A percentile compares a stretch with the other conserved stretches of the same genome.
Evolutionary conservation across 176 grass and related monocot species (phyloP).

Genomic region (Eleusine indica): DNA sequence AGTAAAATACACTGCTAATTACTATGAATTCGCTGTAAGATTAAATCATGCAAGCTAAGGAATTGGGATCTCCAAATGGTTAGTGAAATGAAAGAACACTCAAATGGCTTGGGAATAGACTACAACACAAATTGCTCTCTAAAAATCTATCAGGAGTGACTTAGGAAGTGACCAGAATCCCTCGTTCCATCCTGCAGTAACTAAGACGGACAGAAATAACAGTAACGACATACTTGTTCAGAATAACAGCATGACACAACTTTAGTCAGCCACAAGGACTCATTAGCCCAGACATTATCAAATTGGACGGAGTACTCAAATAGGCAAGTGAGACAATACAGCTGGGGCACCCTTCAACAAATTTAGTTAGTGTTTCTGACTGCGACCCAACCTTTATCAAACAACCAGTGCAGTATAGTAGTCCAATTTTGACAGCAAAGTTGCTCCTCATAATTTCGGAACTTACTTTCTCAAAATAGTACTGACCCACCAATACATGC

Average conservation of each 20-base stretch:
- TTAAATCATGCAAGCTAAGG: not conserved
- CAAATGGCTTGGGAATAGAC: not conserved
- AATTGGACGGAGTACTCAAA: not conserved
- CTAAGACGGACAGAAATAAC: not conserved
- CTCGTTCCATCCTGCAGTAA: not conserved
- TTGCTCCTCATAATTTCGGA: not conserved
- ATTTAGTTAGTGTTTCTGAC: not conserved
- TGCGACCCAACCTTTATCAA: not conserved
- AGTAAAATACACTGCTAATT: not conserved
- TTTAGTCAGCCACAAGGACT: not conserved
- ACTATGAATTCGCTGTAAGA: not conserved
- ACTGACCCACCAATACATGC: not conserved
- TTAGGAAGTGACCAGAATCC: not conserved
- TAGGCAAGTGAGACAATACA: not conserved
- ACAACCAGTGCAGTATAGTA: not conserved
- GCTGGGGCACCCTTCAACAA: not conserved
- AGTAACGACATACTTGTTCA: not conserved
- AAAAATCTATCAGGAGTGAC: conserved; percentile 10
- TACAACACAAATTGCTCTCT: not conserved
- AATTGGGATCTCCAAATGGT: not conserved
- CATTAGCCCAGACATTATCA: not conserved
- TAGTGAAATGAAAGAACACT: not conserved
- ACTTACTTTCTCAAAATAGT: not conserved
- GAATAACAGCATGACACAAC: not conserved
- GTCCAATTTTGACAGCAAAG: not conserved